phyloP scores from a whole-genome alignment of 2,329 filamentous ascomycete species.

The Botrytis byssoidea region DNA sequence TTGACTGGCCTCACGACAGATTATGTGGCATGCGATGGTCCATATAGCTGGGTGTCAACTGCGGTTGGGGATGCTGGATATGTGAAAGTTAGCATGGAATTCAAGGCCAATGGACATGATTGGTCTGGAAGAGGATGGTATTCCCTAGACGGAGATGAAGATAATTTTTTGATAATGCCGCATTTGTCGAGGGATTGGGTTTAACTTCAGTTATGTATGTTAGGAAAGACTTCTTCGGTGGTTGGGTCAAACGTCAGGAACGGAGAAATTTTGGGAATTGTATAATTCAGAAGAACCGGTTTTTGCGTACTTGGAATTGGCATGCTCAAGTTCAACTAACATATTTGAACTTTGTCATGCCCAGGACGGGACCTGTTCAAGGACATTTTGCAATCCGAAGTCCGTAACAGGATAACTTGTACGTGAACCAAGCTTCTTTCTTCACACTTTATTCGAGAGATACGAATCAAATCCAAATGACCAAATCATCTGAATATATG shows the following conservation, averaged over 20 bases:
- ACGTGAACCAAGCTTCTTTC: background rate
- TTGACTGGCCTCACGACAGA: background rate
- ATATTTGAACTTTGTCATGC: background rate
- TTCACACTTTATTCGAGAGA: no score
- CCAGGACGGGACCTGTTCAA: background rate
- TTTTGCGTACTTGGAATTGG: background rate
- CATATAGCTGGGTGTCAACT: background rate
- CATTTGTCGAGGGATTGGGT: background rate
- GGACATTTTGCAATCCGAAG: background rate
- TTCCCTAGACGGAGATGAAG: background rate
- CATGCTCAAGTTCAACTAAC: background rate
- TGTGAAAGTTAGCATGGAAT: background rate
- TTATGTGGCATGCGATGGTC: background rate
- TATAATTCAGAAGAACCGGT: background rate
- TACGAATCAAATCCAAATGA: background rate
- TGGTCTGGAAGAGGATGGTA: background rate
- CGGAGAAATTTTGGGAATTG: background rate
- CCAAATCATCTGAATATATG: background rate
- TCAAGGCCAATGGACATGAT: background rate
- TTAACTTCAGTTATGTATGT: background rate
- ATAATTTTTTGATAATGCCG: background rate
- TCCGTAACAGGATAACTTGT: background rate
- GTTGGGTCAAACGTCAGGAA: background rate
- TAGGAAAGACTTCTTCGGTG: background rate
- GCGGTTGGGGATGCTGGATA: background rate